Percentiles rank a stretch among this genome's conserved stretches.
phyloP scores from a whole-genome alignment of 2,329 filamentous ascomycete species.

The Colletotrichum tofieldiae region DNA sequence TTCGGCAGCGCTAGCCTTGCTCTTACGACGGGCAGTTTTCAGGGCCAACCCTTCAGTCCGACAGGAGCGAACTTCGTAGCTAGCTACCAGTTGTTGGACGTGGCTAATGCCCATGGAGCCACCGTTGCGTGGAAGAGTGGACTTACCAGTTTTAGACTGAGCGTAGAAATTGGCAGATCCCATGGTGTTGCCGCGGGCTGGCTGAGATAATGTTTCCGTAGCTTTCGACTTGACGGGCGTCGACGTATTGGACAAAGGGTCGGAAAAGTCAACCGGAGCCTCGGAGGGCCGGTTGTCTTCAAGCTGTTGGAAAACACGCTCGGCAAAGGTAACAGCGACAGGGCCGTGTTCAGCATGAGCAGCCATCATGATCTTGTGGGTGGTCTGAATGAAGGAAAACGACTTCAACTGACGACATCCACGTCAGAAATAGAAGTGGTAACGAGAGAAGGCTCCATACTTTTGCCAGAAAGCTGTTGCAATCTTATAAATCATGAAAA shows the following conservation, averaged over 20 bases:
- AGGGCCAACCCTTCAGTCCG: not conserved
- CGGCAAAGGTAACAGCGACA: not conserved
- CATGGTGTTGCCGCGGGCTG: not conserved
- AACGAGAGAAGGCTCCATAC: too few species aligned
- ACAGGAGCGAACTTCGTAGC: slow-evolving; percentile 17
- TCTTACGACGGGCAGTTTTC: not conserved
- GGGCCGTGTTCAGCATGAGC: not conserved
- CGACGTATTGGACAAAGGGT: not conserved
- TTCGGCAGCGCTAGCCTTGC: not conserved
- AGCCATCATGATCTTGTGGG: not conserved
- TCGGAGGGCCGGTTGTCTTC: slow-evolving; percentile 13
- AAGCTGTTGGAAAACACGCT: slow-evolving; percentile 13
- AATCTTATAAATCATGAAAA: not conserved
- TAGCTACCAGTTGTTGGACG: slow-evolving; percentile 27
- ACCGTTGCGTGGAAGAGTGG: not conserved
- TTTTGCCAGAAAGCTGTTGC: not conserved
- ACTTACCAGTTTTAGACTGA: not conserved
- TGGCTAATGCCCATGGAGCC: not conserved
- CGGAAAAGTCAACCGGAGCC: not conserved
- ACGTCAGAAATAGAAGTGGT: not conserved
- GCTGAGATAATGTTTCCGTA: not conserved
- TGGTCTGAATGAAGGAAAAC: not conserved
- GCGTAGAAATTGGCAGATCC: not conserved
- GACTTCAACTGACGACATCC: too few species aligned
- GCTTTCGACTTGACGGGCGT: not conserved